These are phyloP conservation scores for Postia placenta DNA, from an alignment of 768 basidiomycete genomes.

Conservation along the genomic window DNA sequence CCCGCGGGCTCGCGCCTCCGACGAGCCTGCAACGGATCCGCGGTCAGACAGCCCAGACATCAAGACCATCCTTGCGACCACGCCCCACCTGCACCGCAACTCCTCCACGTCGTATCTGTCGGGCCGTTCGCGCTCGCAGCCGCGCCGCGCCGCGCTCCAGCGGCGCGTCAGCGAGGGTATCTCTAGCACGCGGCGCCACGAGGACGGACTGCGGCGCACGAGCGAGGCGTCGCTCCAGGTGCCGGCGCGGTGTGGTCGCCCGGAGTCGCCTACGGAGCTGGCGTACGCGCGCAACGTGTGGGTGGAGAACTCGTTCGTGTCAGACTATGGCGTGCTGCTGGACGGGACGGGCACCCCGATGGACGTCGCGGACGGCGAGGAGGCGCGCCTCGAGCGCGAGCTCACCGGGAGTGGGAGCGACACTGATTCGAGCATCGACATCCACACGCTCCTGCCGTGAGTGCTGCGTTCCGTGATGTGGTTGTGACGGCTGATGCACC, in stretches of 20 bases:
- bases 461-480: slow-evolving; percentile 15
- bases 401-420: slow-evolving; percentile 24
- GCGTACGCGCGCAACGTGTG: slow-evolving; percentile 13
- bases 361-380: slow-evolving; percentile 20
- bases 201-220: slow-evolving; percentile 4
- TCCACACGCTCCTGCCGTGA: slow-evolving; percentile 34
- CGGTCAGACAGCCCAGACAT: slow-evolving; percentile 30
- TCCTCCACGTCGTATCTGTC: slow-evolving; percentile 19
- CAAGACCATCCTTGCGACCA: slow-evolving; percentile 22
- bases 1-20: slow-evolving; percentile 10
- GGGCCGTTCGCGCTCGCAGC: slow-evolving; percentile 9
- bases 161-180: slow-evolving; percentile 17
- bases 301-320: slow-evolving; percentile 22
- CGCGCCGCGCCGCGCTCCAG: slow-evolving; percentile 7
- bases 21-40: slow-evolving; percentile 10
- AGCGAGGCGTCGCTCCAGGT: slow-evolving; percentile 4
- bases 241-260: not conserved
- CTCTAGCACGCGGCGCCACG: slow-evolving; percentile 7
- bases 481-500: not conserved
- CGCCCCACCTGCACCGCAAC: slow-evolving; percentile 25
- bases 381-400: slow-evolving; percentile 20
- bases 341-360: slow-evolving; percentile 20
- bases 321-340: slow-evolving; percentile 24
- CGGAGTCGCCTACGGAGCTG: slow-evolving; percentile 12
- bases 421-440: slow-evolving; percentile 31